Conservation (phyloP, 306 rosid genomes). For the Lathyrus oleraceus region DNA sequence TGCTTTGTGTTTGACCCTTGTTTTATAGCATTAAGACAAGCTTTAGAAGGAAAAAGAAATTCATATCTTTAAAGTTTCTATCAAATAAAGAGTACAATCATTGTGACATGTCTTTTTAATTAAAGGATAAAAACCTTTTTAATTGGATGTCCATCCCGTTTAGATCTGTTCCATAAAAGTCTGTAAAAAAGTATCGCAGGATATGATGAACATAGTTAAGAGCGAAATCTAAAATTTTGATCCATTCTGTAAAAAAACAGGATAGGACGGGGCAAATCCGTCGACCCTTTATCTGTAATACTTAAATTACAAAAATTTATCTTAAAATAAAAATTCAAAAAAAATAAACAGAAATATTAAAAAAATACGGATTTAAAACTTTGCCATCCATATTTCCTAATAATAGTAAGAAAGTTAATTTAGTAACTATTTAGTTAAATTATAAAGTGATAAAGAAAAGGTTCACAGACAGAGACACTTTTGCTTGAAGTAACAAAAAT, state of each 20-base stretch:
- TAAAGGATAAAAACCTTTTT: constrained; percentile 23
- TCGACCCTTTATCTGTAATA: too few species aligned
- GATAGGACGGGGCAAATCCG: too few species aligned
- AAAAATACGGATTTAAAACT: too few species aligned
- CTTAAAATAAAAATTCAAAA: too few species aligned
- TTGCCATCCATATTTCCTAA: neutral
- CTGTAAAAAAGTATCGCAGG: too few species aligned
- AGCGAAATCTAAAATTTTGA: too few species aligned
- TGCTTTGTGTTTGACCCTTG: constrained; percentile 18
- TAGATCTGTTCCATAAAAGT: too few species aligned
- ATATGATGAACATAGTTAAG: too few species aligned
- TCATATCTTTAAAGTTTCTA: constrained; percentile 45
- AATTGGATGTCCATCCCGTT: too few species aligned
- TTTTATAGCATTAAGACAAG: constrained; percentile 8
- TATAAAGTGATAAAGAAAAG: constrained; percentile 7
- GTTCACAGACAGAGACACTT: constrained; percentile 43
- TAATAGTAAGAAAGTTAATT: constrained; percentile 14
- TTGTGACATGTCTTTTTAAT: constrained; percentile 35
- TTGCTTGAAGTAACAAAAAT: constrained; percentile 42
- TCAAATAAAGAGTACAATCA: constrained; percentile 36
- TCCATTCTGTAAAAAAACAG: too few species aligned
- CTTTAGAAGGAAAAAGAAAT: constrained; percentile 29
- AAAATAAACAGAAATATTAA: too few species aligned
- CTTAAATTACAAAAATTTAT: too few species aligned
- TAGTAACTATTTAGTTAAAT: constrained; percentile 1